These are phyloP conservation scores for Dioszegia hungarica DNA, from an alignment of 768 basidiomycete species.

Conservation along the genomic window DNA sequence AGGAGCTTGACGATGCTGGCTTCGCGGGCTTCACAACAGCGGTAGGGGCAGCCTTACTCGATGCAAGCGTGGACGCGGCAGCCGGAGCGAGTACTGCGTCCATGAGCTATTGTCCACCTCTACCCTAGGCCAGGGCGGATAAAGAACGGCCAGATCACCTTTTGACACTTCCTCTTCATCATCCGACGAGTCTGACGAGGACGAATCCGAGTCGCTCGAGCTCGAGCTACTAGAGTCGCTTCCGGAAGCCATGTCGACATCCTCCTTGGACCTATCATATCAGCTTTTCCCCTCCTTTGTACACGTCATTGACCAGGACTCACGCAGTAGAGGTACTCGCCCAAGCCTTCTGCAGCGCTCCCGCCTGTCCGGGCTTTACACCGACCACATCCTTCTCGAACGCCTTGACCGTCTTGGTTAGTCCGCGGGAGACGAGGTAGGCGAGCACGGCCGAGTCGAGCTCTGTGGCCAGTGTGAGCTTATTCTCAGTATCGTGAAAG, in stretches of 20 bases:
- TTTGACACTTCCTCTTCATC: constrained; percentile 1
- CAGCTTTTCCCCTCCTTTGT: too few species aligned
- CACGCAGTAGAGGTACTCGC: not conserved
- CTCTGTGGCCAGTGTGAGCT: constrained; percentile 20
- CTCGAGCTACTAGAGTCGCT: constrained; percentile 3
- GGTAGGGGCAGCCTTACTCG: not conserved
- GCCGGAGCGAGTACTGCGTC: not conserved
- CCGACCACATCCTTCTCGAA: constrained; percentile 37
- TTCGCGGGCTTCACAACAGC: not conserved
- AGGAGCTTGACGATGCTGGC: constrained; percentile 2
- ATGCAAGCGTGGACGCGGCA: not conserved
- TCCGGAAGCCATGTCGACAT: constrained; percentile 25
- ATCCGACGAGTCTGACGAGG: not conserved
- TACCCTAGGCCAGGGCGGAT: not conserved
- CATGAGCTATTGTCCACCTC: not conserved
- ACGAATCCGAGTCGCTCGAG: not conserved
- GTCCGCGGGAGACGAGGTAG: constrained; percentile 39
- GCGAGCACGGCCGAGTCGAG: constrained; percentile 45
- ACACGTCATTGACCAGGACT: too few species aligned
- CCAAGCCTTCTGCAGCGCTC: constrained; percentile 26
- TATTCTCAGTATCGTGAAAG: not conserved
- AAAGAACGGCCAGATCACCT: not conserved
- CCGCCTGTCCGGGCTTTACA: constrained; percentile 11
- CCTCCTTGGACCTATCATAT: constrained; percentile 13
- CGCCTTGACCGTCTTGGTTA: constrained; percentile 39